Evolutionary conservation across 768 basidiomycete species (phyloP), one percentile per base, ranked within the genome.

Genomic region (Suillus alpinus): DNA sequence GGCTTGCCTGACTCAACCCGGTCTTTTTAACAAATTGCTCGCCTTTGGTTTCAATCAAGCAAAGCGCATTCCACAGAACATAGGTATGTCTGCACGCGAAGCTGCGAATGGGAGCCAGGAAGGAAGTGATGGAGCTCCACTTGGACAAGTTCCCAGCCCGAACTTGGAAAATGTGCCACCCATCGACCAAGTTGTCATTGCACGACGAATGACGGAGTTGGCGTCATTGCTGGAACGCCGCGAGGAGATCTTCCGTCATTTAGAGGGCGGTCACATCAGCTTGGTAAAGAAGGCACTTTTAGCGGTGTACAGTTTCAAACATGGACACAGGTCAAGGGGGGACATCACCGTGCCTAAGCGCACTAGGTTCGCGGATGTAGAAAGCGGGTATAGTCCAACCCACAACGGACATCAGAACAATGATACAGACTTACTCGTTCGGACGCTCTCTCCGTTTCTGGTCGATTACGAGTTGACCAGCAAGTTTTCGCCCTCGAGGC

Each of bases 261-360:
- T 95, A 18, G 94, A 97, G 77, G 80, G 86, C 4, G 92, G 92
- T 3, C 92, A 94, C 67, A 82, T 93, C 70, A 83, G 81, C 56
- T 77, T 94, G 32, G 91, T 90, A 0, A 78, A 78, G 56, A 86
- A 83, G 59, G 78, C 81, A 0, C 72, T 92, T 26, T 63, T 73
- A 4, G 83, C 84, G 10, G 88, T 86, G 2, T 31, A 47, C 26
- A 6, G 26, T 16, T 60, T 65, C 65, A 58, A 64, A 16, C 23
- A 58, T 29, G 40, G 60, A 56, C 32, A 23, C 44, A 13, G 7
- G 3, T 39, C 32, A n/a, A 43, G n/a, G 6, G 43, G 23, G 10
- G 40, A 53, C 43, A 23, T 49, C 37, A 9, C 40, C 18, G n/a
- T 20, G 39, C 13, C 50, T 2, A n/a, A 9, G n/a, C 36, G 14